Evolutionary conservation across 495 filamentous ascomycete genomes (phyloP).

Genomic region (Trypethelium eluteriae): DNA sequence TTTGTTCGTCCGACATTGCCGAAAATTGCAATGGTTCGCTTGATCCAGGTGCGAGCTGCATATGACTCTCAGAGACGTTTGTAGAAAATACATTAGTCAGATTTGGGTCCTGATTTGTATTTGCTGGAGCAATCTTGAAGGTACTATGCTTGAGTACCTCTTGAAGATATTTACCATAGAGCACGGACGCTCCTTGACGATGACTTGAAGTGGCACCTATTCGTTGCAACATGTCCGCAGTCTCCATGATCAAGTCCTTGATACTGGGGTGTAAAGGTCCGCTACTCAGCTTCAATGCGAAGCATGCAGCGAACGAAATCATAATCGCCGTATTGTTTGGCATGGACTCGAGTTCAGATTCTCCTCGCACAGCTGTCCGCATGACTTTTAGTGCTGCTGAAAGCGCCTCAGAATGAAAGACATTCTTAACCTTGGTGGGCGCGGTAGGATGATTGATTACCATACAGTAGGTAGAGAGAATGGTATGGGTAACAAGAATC

Average conservation of each 20-base stretch:
- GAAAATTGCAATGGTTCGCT: constrained; percentile 54
- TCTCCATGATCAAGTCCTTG: constrained; percentile 59
- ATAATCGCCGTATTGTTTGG: constrained; percentile 71
- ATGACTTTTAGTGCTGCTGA: constrained; percentile 67
- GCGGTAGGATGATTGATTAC: constrained; percentile 70
- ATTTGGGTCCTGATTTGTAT: constrained; percentile 5
- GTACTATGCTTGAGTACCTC: constrained; percentile 44
- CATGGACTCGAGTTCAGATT: constrained; percentile 62
- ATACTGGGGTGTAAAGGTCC: constrained; percentile 54
- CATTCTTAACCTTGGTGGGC: constrained; percentile 59
- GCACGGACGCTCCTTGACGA: constrained; percentile 52
- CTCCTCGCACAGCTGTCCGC: constrained; percentile 63
- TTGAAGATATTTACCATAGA: constrained; percentile 56
- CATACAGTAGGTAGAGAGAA: constrained; percentile 61
- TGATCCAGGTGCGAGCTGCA: not conserved
- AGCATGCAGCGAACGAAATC: constrained; percentile 68
- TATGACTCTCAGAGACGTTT: not conserved
- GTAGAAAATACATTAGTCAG: not conserved
- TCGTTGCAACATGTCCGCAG: constrained; percentile 58
- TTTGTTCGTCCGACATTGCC: constrained; percentile 59
- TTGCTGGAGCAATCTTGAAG: not conserved
- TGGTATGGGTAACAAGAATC: constrained; percentile 64
- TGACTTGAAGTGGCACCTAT: constrained; percentile 58
- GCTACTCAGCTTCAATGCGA: constrained; percentile 57
- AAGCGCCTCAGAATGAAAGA: constrained; percentile 61